Percentiles rank a stretch among this genome's conserved stretches.
Evolutionary conservation across 2,329 filamentous ascomycete species (phyloP).

Genomic region (Monilinia laxa): DNA sequence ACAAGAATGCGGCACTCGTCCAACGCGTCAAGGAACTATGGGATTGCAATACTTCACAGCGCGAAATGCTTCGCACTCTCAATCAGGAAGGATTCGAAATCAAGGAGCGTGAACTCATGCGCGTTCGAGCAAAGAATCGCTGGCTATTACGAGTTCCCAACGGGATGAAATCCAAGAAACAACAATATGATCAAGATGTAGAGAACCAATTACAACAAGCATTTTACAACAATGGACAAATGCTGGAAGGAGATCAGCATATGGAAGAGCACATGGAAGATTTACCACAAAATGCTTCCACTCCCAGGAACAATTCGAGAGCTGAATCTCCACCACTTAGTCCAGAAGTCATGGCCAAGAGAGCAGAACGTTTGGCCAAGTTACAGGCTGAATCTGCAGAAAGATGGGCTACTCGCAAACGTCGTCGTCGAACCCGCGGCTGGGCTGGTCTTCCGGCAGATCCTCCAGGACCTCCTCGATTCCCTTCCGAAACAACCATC

Average conservation of each 20-base stretch:
- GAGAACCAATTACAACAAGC: slow-evolving; percentile 40
- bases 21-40: slow-evolving; percentile 73
- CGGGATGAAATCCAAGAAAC: slow-evolving; percentile 51
- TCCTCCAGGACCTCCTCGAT: slow-evolving; percentile 67
- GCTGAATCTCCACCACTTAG: slow-evolving; percentile 43
- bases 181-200: slow-evolving; percentile 40
- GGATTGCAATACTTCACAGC: slow-evolving; percentile 70
- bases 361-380: slow-evolving; percentile 53
- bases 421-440: slow-evolving; percentile 65
- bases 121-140: slow-evolving; percentile 66
- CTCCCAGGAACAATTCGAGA: slow-evolving; percentile 23
- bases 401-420: slow-evolving; percentile 62
- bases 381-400: slow-evolving; percentile 61
- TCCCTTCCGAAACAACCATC: slow-evolving; percentile 79
- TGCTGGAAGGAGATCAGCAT: slow-evolving; percentile 36
- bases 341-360: slow-evolving; percentile 51
- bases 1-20: slow-evolving; percentile 67
- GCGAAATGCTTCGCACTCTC: slow-evolving; percentile 70
- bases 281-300: slow-evolving; percentile 27
- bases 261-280: slow-evolving; percentile 33
- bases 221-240: slow-evolving; percentile 38
- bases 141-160: slow-evolving; percentile 64
- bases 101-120: slow-evolving; percentile 68
- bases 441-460: slow-evolving; percentile 68
- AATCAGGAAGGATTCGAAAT: slow-evolving; percentile 72